phyloP scores from a whole-genome alignment of 1,139 yeast genomes.

The Pneumocystis oryctolagi region DNA sequence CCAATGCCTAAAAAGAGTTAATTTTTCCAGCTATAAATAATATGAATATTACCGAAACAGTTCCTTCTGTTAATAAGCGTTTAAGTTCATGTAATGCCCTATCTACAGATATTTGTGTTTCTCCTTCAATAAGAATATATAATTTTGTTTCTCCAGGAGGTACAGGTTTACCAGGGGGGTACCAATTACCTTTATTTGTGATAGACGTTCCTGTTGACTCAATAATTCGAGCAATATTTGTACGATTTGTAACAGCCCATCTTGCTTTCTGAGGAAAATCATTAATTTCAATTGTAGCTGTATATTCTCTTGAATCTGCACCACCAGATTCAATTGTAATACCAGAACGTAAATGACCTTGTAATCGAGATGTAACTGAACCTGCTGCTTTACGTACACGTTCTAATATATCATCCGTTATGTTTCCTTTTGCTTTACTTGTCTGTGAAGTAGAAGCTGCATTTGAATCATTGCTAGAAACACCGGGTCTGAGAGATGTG shows the following conservation, averaged over 20 bases:
- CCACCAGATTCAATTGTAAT: conserved; percentile 38
- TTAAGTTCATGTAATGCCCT: conserved; percentile 54
- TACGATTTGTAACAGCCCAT: conserved; percentile 65
- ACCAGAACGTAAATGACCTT: conserved; percentile 29
- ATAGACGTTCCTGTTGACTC: conserved; percentile 67
- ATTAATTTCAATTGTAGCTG: conserved; percentile 61
- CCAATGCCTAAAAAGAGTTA: neutral
- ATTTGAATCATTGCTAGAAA: conserved; percentile 3
- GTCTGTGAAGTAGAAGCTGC: neutral
- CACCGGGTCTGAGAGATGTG: neutral
- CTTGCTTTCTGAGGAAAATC: conserved; percentile 71
- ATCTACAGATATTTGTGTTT: conserved; percentile 45
- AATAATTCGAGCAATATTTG: conserved; percentile 47
- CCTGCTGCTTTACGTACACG: conserved; percentile 12
- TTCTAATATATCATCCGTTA: conserved; percentile 8
- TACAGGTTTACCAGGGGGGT: conserved; percentile 40
- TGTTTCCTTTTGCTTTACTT: neutral
- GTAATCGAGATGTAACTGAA: conserved; percentile 12
- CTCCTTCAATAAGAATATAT: conserved; percentile 66
- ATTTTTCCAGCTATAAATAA: conserved; percentile 25
- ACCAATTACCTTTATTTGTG: conserved; percentile 68
- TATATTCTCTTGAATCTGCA: conserved; percentile 51
- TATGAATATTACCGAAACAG: conserved; percentile 27
- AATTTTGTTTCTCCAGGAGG: conserved; percentile 52
- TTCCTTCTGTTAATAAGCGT: conserved; percentile 38